phyloP scores from a whole-genome alignment of 179 eudicot genomes.

The Pouteria campechiana region DNA sequence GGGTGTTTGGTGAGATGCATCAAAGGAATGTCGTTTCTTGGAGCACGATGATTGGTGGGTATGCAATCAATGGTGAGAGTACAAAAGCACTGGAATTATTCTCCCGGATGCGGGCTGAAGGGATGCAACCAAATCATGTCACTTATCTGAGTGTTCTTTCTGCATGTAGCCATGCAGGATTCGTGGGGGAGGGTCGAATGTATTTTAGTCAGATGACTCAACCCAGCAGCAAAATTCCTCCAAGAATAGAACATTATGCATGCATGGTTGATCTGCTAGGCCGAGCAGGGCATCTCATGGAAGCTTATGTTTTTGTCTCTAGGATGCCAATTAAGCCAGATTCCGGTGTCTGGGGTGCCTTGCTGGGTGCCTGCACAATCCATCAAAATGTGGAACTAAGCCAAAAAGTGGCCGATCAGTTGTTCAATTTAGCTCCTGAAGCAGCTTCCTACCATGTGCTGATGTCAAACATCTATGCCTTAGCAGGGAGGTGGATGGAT shows the following conservation, averaged over 20 bases:
- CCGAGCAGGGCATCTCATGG: constrained; percentile 27
- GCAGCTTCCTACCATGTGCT: constrained; percentile 46
- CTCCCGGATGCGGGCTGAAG: constrained; percentile 26
- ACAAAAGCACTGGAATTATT: constrained; percentile 39
- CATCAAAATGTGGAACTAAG: constrained; percentile 37
- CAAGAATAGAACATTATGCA: constrained; percentile 36
- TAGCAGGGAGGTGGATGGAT: constrained; percentile 27
- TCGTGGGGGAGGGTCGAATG: constrained; percentile 37
- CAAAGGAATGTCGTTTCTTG: constrained; percentile 30
- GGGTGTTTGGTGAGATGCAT: constrained; percentile 30
- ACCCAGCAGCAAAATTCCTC: constrained; percentile 22
- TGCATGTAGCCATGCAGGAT: constrained; percentile 52
- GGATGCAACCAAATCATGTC: constrained; percentile 30
- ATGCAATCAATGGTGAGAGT: constrained; percentile 35
- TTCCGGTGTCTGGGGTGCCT: constrained; percentile 46
- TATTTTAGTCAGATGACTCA: constrained; percentile 36
- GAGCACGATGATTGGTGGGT: constrained; percentile 43
- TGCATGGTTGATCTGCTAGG: constrained; percentile 44
- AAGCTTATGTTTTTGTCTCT: constrained; percentile 31
- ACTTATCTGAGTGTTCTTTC: constrained; percentile 40
- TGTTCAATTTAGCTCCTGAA: constrained; percentile 29
- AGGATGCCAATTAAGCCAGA: constrained; percentile 41
- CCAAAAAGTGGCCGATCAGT: constrained; percentile 22
- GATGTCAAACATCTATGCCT: constrained; percentile 45
- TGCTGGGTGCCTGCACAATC: constrained; percentile 37